Evolutionary conservation across 805 yeast species (phyloP).

Genomic region (Barnettozyma salicaria): DNA sequence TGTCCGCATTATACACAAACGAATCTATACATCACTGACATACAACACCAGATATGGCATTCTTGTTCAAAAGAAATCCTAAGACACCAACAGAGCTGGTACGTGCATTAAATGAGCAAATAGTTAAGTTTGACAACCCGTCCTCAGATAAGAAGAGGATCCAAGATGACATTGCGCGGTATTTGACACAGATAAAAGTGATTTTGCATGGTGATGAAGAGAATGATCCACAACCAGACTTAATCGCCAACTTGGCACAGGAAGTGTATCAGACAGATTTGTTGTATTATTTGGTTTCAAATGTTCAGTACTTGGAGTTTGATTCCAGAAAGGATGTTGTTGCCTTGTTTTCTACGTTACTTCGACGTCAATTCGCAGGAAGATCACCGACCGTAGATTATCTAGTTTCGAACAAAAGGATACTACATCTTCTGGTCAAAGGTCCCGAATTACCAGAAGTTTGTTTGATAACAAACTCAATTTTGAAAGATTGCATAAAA

Average conservation of each 20-base stretch:
- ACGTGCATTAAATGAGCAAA: slow-evolving; percentile 66
- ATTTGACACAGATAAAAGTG: slow-evolving; percentile 56
- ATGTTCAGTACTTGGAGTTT: slow-evolving; percentile 69
- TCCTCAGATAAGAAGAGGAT: slow-evolving; percentile 35
- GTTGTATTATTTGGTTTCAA: slow-evolving; percentile 51
- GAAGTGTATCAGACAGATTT: slow-evolving; percentile 73
- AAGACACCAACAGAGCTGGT: slow-evolving; percentile 85
- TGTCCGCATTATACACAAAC: neutral
- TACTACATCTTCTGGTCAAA: slow-evolving; percentile 53
- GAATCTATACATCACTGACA: too few relatives aligned
- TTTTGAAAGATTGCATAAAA: slow-evolving; percentile 79
- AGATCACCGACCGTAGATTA: slow-evolving; percentile 87
- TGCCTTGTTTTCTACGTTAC: slow-evolving; percentile 62
- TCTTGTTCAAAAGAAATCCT: slow-evolving; percentile 84
- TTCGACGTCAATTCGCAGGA: slow-evolving; percentile 71
- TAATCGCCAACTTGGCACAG: slow-evolving; percentile 63
- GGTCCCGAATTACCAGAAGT: slow-evolving; percentile 73
- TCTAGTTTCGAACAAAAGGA: slow-evolving; percentile 47
- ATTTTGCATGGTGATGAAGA: slow-evolving; percentile 67
- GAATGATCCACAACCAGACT: slow-evolving; percentile 44
- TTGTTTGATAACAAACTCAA: slow-evolving; percentile 68
- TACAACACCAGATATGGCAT: too few relatives aligned
- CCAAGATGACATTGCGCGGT: slow-evolving; percentile 70
- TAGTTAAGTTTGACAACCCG: slow-evolving; percentile 43
- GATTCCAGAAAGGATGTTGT: slow-evolving; percentile 85